A percentile compares a stretch with the other conserved stretches of the same genome.
These are phyloP conservation scores for Paxillus ammoniavirescens DNA, from an alignment of 768 basidiomycete species.

Conservation along the genomic window DNA sequence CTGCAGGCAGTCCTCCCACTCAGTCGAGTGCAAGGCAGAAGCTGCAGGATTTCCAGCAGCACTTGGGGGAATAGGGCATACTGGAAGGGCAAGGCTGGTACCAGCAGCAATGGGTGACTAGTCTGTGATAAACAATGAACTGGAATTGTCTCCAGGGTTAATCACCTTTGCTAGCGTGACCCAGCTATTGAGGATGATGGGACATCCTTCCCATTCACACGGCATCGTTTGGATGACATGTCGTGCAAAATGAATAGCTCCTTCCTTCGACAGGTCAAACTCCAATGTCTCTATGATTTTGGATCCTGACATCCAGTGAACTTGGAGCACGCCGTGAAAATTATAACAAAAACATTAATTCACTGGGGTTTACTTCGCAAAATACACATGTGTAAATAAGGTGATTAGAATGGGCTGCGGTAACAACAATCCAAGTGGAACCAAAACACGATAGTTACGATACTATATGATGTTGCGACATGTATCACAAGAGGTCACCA, in stretches of 20 bases:
- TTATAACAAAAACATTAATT: no score
- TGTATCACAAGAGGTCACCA: conserved; percentile 45
- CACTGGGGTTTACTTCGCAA: not conserved
- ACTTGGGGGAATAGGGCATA: conserved; percentile 1
- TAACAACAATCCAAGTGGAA: no score
- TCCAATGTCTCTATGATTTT: conserved; percentile 13
- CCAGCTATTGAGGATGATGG: conserved; percentile 28
- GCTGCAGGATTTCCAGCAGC: conserved; percentile 14
- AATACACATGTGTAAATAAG: not conserved
- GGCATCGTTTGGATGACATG: conserved; percentile 22
- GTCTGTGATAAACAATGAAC: conserved; percentile 2
- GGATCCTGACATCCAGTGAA: conserved; percentile 8
- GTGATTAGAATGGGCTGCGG: no score
- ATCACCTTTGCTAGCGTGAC: conserved; percentile 29
- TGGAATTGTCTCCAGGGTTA: conserved; percentile 1
- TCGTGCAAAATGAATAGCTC: conserved; percentile 20
- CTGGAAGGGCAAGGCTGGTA: conserved; percentile 1
- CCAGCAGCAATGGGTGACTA: conserved; percentile 1
- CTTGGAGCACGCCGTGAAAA: not conserved
- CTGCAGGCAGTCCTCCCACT: conserved; percentile 17
- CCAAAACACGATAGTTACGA: no score
- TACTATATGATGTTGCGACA: no score
- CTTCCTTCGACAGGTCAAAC: conserved; percentile 21
- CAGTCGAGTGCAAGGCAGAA: conserved; percentile 5
- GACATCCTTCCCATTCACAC: conserved; percentile 31